phyloP scores from a whole-genome alignment of 2,329 filamentous ascomycete genomes.

The Epichloe sylvatica region DNA sequence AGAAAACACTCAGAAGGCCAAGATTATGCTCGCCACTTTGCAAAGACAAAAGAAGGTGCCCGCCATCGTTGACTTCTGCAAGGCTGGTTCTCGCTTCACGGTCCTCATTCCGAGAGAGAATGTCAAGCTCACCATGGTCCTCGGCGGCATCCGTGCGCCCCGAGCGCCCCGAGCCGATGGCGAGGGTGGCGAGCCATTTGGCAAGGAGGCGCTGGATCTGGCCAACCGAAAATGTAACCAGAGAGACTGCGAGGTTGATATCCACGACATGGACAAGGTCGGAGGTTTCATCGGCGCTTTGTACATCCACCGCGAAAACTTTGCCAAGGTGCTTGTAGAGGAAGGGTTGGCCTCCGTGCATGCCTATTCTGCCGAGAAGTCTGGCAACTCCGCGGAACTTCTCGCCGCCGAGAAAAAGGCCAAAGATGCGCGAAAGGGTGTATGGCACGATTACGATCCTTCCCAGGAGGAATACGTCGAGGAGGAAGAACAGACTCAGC shows the following conservation, averaged over 20 bases:
- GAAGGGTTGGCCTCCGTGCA: slow-evolving; percentile 89
- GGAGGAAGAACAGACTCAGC: slow-evolving; percentile 35
- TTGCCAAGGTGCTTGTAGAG: slow-evolving; percentile 83
- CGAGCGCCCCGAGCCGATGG: slow-evolving; percentile 64
- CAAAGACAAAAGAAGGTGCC: slow-evolving; percentile 87
- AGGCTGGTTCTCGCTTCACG: slow-evolving; percentile 89
- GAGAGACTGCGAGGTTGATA: slow-evolving; percentile 89
- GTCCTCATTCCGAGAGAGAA: slow-evolving; percentile 84
- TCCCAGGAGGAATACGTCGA: slow-evolving; percentile 60
- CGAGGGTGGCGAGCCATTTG: slow-evolving; percentile 79
- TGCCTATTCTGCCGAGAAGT: slow-evolving; percentile 89
- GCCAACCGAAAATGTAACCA: slow-evolving; percentile 81
- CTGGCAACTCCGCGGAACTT: slow-evolving; percentile 75
- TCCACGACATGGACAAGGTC: slow-evolving; percentile 89
- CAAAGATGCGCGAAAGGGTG: slow-evolving; percentile 73
- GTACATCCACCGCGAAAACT: slow-evolving; percentile 88
- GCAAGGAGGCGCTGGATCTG: slow-evolving; percentile 85
- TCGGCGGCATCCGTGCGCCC: slow-evolving; percentile 84
- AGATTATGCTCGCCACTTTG: slow-evolving; percentile 77
- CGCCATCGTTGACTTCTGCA: slow-evolving; percentile 91
- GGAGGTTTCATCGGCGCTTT: slow-evolving; percentile 94
- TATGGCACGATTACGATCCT: slow-evolving; percentile 94
- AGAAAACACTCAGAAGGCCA: slow-evolving; percentile 86
- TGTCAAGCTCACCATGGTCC: slow-evolving; percentile 85
- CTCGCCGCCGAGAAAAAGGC: slow-evolving; percentile 77